Evolutionary conservation across 1,284 basidiomycete genomes (phyloP), one percentile per base, ranked within the genome.

Genomic region (Pisolithus thermaeus): DNA sequence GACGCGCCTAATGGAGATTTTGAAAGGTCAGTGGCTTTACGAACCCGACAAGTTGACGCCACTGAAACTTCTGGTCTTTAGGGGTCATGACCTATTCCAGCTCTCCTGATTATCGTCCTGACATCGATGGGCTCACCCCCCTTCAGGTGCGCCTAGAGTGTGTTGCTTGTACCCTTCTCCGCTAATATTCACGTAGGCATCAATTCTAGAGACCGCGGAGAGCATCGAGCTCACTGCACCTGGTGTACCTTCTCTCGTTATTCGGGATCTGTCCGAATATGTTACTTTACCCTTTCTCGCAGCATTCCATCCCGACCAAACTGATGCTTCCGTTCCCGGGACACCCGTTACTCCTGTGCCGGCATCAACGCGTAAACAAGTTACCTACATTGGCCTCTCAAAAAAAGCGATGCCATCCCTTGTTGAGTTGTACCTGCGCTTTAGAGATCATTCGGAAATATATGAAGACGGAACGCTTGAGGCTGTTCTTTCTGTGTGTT

Each of bases 351-450:
- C 54, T 55, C 67, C 50, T 58, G 67, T 55, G 58, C 63, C 58
- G 55, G 71, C 59, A 63, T 72, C 52, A 4, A 67, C 74, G 5
- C 76, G 73, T 41, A 83, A 82, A 58, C 80, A 84, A 6, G 76
- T 95, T 42, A 92, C 92, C 0, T 97, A 94, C 64, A 86, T 97
- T 45, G 92, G 85, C 0, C 67, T 97, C 37, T 79, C 84, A 9
- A 97, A 97, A 69, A 87, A 81, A 62, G 78, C 79, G n/a, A 92
- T 96, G 84, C 90, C 91, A 0, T 76, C 80, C 61, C 75, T 95
- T 3, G 83, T 90, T 0, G 82, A 88, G 11, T 69, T 93, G 40
- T 88, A 79, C 73, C 70, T 84, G 52, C 72, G 66, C 41, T 89
- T 84, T 72, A 84, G 80, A 65, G 74, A 72, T 39, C 72, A 68